phyloP scores from a whole-genome alignment of 768 basidiomycete genomes.

The Holtermanniella nyarrowii region DNA sequence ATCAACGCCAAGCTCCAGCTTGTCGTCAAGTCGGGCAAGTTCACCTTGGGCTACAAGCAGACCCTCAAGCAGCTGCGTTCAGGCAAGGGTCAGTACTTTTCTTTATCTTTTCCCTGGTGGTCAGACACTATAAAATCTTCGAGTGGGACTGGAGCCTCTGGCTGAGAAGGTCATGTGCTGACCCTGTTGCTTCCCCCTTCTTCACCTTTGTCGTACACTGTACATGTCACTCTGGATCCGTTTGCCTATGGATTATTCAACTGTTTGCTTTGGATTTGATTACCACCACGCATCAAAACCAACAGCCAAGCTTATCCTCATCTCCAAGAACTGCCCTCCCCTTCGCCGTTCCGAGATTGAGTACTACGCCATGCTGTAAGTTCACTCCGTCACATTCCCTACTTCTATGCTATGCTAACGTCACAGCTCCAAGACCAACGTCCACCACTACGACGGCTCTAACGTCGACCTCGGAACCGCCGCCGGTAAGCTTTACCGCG shows the following conservation, averaged over 20 bases:
- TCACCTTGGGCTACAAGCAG: slow-evolving; percentile 93
- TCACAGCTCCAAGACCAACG: slow-evolving; percentile 75
- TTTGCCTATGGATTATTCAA: background rate
- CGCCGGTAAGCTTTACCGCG: slow-evolving; percentile 98
- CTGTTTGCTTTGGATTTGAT: slow-evolving; percentile 2
- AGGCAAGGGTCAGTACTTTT: slow-evolving; percentile 94
- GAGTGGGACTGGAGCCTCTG: slow-evolving; percentile 31
- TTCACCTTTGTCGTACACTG: slow-evolving; percentile 9
- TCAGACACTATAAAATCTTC: background rate
- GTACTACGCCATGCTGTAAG: slow-evolving; percentile 92
- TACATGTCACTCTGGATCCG: background rate
- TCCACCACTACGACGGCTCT: slow-evolving; percentile 95
- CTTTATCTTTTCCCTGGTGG: background rate
- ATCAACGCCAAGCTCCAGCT: slow-evolving; percentile 80
- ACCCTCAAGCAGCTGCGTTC: slow-evolving; percentile 96
- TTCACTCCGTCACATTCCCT: background rate
- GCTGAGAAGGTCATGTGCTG: slow-evolving; percentile 97
- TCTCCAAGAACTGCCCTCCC: slow-evolving; percentile 98
- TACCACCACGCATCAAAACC: slow-evolving; percentile 2
- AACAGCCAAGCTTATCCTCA: slow-evolving; percentile 91
- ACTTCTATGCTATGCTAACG: background rate
- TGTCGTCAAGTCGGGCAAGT: slow-evolving; percentile 98
- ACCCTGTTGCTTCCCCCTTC: slow-evolving; percentile 41
- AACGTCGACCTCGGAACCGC: slow-evolving; percentile 98
- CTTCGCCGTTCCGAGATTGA: slow-evolving; percentile 98